A percentile compares a stretch with the other conserved stretches of the same genome.
These are phyloP conservation scores for Cryptococcus sp. DNA, from an alignment of 1,284 basidiomycete genomes.

Conservation along the genomic window DNA sequence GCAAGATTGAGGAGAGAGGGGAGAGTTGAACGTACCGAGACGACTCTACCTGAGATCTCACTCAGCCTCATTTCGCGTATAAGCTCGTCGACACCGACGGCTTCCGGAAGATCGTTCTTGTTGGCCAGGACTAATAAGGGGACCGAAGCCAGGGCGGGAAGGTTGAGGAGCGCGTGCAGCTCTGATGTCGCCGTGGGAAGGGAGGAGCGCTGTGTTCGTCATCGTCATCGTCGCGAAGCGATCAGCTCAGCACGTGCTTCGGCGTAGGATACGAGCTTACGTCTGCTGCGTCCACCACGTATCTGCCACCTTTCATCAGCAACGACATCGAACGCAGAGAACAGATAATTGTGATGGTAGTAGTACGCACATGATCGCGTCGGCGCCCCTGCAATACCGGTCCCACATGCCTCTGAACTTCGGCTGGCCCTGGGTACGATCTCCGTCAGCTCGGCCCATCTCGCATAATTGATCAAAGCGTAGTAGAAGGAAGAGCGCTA, in stretches of 20 bases:
- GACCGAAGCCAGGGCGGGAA: conserved; percentile 72
- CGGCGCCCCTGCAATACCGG: conserved; percentile 90
- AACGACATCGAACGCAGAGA: not conserved
- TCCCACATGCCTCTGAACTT: conserved; percentile 85
- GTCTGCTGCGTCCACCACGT: conserved; percentile 85
- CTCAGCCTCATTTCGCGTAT: conserved; percentile 78
- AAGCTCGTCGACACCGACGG: conserved; percentile 80
- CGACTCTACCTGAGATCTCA: conserved; percentile 77
- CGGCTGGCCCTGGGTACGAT: conserved; percentile 68
- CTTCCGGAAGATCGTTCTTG: conserved; percentile 86
- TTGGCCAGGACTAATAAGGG: conserved; percentile 92
- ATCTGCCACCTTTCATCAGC: conserved; percentile 59
- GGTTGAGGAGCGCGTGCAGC: conserved; percentile 78
- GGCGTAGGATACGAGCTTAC: conserved; percentile 56
- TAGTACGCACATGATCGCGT: conserved; percentile 81
- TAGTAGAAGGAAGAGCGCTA: not conserved
- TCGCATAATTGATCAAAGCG: not conserved
- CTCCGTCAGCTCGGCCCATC: conserved; percentile 54
- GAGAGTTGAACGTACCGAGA: conserved; percentile 67
- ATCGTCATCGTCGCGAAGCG: too few species aligned
- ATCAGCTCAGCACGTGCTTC: not conserved
- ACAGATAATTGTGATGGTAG: conserved; percentile 10
- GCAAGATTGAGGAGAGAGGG: conserved; percentile 10
- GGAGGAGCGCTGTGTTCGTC: conserved; percentile 51
- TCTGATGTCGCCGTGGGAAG: conserved; percentile 87